These are phyloP conservation scores for Collybiopsis confluens DNA, from an alignment of 768 basidiomycete species.

Conservation along the genomic window DNA sequence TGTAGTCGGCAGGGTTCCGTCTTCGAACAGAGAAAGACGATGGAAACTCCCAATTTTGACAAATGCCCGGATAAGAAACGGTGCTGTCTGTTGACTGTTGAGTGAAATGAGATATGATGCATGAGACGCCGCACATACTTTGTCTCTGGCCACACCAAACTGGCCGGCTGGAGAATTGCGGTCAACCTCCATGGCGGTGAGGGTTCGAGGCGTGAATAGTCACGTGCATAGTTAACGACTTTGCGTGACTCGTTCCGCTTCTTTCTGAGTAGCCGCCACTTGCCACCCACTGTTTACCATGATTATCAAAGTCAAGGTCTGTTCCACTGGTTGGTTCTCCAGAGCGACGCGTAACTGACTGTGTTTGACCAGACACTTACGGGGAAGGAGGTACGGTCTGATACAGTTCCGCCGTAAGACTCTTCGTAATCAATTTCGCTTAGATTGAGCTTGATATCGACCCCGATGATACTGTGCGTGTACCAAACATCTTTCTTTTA, in stretches of 20 bases:
- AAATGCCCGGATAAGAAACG: slow-evolving; percentile 80
- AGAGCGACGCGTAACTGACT: not conserved
- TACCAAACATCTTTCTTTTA: too few relatives aligned
- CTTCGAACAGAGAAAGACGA: slow-evolving; percentile 69
- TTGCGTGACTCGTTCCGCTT: too few relatives aligned
- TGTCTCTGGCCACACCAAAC: slow-evolving; percentile 2
- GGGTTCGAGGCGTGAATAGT: too few relatives aligned
- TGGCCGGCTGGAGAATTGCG: slow-evolving; percentile 1
- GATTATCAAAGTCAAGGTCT: not conserved
- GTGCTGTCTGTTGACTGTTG: slow-evolving; percentile 49
- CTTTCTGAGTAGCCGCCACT: too few relatives aligned
- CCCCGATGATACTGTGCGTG: slow-evolving; percentile 72
- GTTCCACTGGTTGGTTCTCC: not conserved
- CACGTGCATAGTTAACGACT: too few relatives aligned
- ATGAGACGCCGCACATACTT: not conserved
- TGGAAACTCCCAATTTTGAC: slow-evolving; percentile 81
- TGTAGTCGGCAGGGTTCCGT: slow-evolving; percentile 68
- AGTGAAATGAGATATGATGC: not conserved
- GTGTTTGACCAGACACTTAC: slow-evolving; percentile 70
- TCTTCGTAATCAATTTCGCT: slow-evolving; percentile 5
- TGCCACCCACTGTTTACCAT: not conserved
- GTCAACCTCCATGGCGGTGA: slow-evolving; percentile 1
- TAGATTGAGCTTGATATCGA: slow-evolving; percentile 97
- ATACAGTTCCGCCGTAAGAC: not conserved
- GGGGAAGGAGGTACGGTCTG: slow-evolving; percentile 79